phyloP scores from a whole-genome alignment of 768 basidiomycete genomes.

The Russula sp. region DNA sequence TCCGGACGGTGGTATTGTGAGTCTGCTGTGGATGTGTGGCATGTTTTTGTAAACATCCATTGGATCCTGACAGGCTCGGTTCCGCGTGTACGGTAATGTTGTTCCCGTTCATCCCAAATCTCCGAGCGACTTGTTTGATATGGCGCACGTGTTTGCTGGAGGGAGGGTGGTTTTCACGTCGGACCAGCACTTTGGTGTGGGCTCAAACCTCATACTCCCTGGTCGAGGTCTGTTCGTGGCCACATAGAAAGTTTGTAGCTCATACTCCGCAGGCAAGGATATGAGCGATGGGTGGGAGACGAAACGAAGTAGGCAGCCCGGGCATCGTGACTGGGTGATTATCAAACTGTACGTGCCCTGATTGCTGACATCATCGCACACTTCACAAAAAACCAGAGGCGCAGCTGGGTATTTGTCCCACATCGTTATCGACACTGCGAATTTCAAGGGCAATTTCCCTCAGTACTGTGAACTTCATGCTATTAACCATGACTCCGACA shows the following conservation, averaged over 20 bases:
- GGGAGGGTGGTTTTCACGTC: conserved; percentile 79
- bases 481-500: conserved; percentile 31
- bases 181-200: conserved; percentile 93
- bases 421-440: conserved; percentile 86
- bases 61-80: conserved; percentile 58
- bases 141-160: conserved; percentile 87
- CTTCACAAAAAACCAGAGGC: conserved; percentile 42
- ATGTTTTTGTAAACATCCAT: neutral
- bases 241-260: conserved; percentile 1
- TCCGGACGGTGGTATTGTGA: conserved; percentile 94
- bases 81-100: conserved; percentile 84
- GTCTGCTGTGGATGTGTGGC: conserved; percentile 26
- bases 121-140: conserved; percentile 52
- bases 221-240: conserved; percentile 52
- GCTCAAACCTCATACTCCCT: conserved; percentile 84
- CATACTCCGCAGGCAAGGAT: conserved; percentile 49
- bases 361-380: neutral
- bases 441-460: conserved; percentile 96
- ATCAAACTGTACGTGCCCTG: conserved; percentile 65
- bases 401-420: conserved; percentile 63
- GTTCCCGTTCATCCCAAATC: conserved; percentile 51
- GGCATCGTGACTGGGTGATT: conserved; percentile 87
- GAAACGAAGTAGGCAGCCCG: conserved; percentile 70
- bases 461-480: conserved; percentile 79
- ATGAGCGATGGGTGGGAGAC: conserved; percentile 99